Evolutionary conservation across 1,284 basidiomycete genomes (phyloP).

Genomic region (Ganoderma multipileum): DNA sequence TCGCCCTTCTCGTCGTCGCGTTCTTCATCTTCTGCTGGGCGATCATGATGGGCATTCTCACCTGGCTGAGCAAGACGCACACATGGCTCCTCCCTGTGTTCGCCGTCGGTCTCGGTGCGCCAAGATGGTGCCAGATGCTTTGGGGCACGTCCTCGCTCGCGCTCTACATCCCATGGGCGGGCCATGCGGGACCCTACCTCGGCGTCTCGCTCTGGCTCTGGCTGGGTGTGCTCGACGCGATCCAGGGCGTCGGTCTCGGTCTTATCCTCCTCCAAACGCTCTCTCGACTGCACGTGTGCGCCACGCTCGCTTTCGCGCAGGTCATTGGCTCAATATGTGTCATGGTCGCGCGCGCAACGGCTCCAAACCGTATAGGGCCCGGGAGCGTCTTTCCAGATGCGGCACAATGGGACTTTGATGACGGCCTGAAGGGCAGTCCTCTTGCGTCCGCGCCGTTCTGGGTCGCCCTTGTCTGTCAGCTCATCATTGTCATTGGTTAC

Average conservation of each 20-base stretch:
- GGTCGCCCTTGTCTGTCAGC: constrained; percentile 81
- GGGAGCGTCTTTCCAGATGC: constrained; percentile 92
- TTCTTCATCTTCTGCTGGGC: constrained; percentile 93
- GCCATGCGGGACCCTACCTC: constrained; percentile 83
- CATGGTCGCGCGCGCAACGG: constrained; percentile 87
- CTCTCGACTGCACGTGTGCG: constrained; percentile 91
- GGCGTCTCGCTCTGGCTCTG: constrained; percentile 90
- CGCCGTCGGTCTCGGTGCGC: constrained; percentile 90
- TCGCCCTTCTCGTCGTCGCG: constrained; percentile 75
- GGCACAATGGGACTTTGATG: constrained; percentile 84
- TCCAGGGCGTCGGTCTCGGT: constrained; percentile 92
- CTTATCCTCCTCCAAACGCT: constrained; percentile 92
- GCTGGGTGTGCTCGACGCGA: constrained; percentile 91
- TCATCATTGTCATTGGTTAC: constrained; percentile 89
- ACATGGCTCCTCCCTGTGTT: constrained; percentile 94
- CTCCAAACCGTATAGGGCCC: constrained; percentile 84
- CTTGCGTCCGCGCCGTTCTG: constrained; percentile 87
- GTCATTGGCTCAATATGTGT: constrained; percentile 84
- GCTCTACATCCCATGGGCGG: constrained; percentile 92
- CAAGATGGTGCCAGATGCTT: constrained; percentile 92
- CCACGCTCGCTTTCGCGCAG: constrained; percentile 88
- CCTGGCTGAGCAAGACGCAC: constrained; percentile 88
- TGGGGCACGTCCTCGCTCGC: constrained; percentile 91
- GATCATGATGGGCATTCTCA: constrained; percentile 75
- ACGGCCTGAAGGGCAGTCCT: constrained; percentile 74